Base-by-base conservation (phyloP, 2,329 filamentous ascomycete species). In the Colletotrichum viniferum region DNA sequence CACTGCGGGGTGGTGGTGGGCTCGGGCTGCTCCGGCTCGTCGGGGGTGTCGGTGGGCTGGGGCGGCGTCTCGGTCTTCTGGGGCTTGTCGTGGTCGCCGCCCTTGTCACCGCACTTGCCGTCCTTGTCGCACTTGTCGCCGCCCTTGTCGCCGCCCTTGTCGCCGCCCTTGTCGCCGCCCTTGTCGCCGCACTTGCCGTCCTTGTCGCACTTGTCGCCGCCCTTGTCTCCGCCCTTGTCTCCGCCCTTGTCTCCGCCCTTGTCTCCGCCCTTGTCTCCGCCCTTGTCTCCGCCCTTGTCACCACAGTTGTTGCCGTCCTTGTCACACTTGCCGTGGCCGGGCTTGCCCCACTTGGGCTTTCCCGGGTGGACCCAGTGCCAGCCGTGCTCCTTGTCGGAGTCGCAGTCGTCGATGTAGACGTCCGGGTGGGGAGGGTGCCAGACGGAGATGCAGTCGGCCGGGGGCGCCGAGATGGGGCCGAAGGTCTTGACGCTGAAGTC, bases 281-380 rank as follows among this genome's bases (percentile, higher is more conserved):
- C 65, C 65, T 65, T 63, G 30, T 43, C 63, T 2, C 48, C 36
- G 10, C 67, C 24, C 26, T 67, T 70, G 2, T 66, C 63, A 5
- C 43, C 43, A 18, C 43, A 48, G 58, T 43, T 58, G 63, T 65
- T 74, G 48, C 58, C 38, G 32, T 38, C 30, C 71, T 77, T 69
- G 24, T 67, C 34, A 62, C 61, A 63, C 58, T 76, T 73, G 52
- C 67, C 71, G 34, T 74, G 64, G 38, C 67, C 71, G n/a, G 71
- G 71, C 26, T 65, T 56, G 14, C 38, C 13, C 52, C 68, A 55
- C 61, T 74, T 69, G 69, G 77, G 79, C 73, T 79, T 77, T 74
- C 82, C 82, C 55, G 81, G 81, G 76, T 82, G 82, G 55, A 84
- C 82, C 76, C 79, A 86, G 78, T 86, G 84, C 84, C 84, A 86